Evolutionary conservation across 495 filamentous ascomycete genomes (phyloP).

Genomic region (Delitschia confertaspora): DNA sequence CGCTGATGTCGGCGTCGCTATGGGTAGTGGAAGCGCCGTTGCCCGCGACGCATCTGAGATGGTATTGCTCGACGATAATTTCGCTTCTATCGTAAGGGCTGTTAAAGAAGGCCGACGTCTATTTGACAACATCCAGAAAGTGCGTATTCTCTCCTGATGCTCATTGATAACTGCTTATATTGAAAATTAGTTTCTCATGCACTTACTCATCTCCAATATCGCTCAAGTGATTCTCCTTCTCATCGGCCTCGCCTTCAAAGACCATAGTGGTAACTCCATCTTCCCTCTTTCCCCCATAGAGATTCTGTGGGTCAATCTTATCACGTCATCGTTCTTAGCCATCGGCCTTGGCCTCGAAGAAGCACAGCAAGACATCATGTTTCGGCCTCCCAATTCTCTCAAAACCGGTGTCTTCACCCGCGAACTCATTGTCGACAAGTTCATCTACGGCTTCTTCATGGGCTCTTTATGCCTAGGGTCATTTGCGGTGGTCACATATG

Average conservation of each 20-base stretch:
- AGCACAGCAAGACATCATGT: constrained; percentile 58
- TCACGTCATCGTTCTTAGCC: constrained; percentile 66
- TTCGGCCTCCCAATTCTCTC: constrained; percentile 59
- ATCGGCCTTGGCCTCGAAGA: constrained; percentile 63
- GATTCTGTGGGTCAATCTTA: constrained; percentile 70
- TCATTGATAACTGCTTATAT: constrained; percentile 1
- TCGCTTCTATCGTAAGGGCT: constrained; percentile 67
- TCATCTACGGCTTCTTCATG: constrained; percentile 65
- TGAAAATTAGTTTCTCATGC: constrained; percentile 55
- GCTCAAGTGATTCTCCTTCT: constrained; percentile 68
- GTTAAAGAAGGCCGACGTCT: constrained; percentile 64
- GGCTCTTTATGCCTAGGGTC: constrained; percentile 56
- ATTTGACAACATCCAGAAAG: constrained; percentile 70
- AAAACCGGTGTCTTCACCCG: constrained; percentile 59
- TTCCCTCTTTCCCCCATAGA: constrained; percentile 68
- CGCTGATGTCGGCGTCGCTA: constrained; percentile 73
- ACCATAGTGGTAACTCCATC: constrained; percentile 51
- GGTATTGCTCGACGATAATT: constrained; percentile 71
- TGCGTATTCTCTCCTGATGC: constrained; percentile 7
- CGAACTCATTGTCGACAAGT: constrained; percentile 62
- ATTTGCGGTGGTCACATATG: constrained; percentile 59
- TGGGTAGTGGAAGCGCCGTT: constrained; percentile 69
- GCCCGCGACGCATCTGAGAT: constrained; percentile 71
- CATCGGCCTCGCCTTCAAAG: constrained; percentile 61
- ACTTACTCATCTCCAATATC: constrained; percentile 64